Base-by-base conservation (phyloP, 306 rosid species). In the Rosa persica region DNA sequence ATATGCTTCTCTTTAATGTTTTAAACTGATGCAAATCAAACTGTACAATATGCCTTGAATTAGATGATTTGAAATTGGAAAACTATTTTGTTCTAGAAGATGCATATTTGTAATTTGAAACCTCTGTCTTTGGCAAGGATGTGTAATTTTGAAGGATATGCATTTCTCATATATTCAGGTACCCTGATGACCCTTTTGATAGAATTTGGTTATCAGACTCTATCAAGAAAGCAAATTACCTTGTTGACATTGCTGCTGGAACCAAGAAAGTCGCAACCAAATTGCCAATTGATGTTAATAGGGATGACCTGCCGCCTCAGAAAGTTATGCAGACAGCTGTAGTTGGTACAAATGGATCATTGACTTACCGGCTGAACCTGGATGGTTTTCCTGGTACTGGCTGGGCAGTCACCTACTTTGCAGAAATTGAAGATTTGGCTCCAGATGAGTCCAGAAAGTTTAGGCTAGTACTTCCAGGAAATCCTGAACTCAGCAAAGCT, bases 301-400 rank as follows among this genome's bases (percentile, higher is more conserved):
- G 70, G 64, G 93, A 88, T 77, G 97, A 89, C n/a, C 83, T 76
- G 46, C 99, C 99, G 15, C 99, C 99, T 1, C 79, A 77, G 52
- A 95, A 87, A 79, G 99, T 95, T 71, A 91, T 95, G 99, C 99
- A 93, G 90, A 95, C 97, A 8, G 98, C 97, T 43, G 99, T 95
- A 22, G 96, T 93, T 42, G 98, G 99, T 57, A 89, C 86, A 60
- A 86, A 86, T 75, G 99, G 99, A 76, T 87, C 99, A 30, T 83
- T 95, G 75, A 91, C 97, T 70, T 95, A 95, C 85, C 86, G 98
- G 80, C 75, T 95, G 83, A 89, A 91, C 87, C 84, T 95, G 94
- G 94, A 91, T 67, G 98, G 93, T 70, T 95, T 95, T 87, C 99
- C 99, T 55, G 96, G 88, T 55, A 64, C 69, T 30, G 98, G 94